Evolutionary conservation across 768 basidiomycete genomes (phyloP), one percentile per base, ranked within the genome.

Genomic region (Phylloporus arenicola): DNA sequence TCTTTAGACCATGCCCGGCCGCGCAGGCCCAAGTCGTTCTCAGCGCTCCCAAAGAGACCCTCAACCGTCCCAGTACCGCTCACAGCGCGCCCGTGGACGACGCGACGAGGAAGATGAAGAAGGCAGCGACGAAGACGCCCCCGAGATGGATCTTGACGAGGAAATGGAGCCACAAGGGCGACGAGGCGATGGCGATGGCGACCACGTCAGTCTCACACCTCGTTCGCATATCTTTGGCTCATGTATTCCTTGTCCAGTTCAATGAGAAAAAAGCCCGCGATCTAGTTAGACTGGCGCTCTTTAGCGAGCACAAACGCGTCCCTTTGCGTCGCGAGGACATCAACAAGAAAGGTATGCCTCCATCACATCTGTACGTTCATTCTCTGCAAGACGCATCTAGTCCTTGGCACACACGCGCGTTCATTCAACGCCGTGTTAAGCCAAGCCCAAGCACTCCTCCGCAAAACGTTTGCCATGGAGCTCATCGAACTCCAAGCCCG

Each of bases 251-350:
- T 10, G 9, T 25, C n/a, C 41, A 93, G 89, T 81, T 84, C 17
- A 59, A 83, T 20, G 70, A 74, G n/a, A 75, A 79, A 45, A 83
- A 80, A 64, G 86, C 86, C 0, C 74, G 78, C 43, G 81, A 84
- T 45, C 76, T 95, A 29, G 88, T 87, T 10, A 79, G 92, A 16
- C 75, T 91, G 20, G 89, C 91, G 3, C 72, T 97, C 37, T 94
- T 92, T 65, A 75, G 73, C 5, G 92, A 95, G 63, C 81, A 86
- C 48, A 81, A 76, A 61, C 76, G 89, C 45, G 66, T 71, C 11
- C 75, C 82, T 2, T 67, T 96, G 43, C 78, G 79, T 33, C 75
- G 90, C 35, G 87, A 92, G n/a, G 92, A 95, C 35, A 88, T 94
- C 44, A 81, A 76, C 34, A 93, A 92, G 70, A 88, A 88, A 75